A percentile compares a stretch with the other conserved stretches of the same genome.
These are phyloP conservation scores for Cytospora mali DNA, from an alignment of 2,329 filamentous ascomycete species.

Conservation along the genomic window DNA sequence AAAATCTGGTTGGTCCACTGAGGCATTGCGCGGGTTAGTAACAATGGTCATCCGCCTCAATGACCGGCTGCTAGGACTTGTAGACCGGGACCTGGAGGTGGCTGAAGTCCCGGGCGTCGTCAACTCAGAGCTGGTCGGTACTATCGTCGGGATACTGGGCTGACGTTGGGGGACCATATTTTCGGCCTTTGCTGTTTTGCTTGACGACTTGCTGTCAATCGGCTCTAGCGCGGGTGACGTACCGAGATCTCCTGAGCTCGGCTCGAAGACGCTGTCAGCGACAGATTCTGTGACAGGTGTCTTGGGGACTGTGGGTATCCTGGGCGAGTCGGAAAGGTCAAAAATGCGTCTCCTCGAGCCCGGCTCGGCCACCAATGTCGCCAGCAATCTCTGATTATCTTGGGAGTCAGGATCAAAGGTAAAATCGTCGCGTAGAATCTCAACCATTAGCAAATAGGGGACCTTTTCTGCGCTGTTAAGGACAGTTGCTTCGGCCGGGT, in stretches of 20 bases:
- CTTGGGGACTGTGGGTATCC: constrained; percentile 45
- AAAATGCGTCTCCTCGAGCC: constrained; percentile 64
- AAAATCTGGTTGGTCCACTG: constrained; percentile 74
- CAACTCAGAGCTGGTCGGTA: constrained; percentile 61
- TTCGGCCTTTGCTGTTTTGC: constrained; percentile 33
- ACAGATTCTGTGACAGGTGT: constrained; percentile 47
- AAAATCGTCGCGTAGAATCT: constrained; percentile 80
- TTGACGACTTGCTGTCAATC: constrained; percentile 42
- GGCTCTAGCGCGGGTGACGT: constrained; percentile 70
- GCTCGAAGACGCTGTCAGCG: constrained; percentile 80
- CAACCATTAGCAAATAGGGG: constrained; percentile 82
- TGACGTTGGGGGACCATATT: constrained; percentile 51
- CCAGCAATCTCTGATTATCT: constrained; percentile 70
- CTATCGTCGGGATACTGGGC: constrained; percentile 63
- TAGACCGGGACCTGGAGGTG: constrained; percentile 68
- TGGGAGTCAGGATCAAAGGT: constrained; percentile 75
- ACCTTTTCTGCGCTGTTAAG: constrained; percentile 87
- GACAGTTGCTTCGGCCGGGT: constrained; percentile 81
- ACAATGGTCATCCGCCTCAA: constrained; percentile 62
- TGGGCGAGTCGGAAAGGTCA: constrained; percentile 70
- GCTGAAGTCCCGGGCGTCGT: constrained; percentile 69
- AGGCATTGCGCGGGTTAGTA: constrained; percentile 52
- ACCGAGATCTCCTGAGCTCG: constrained; percentile 75
- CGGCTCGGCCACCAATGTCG: constrained; percentile 59
- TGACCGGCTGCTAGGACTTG: constrained; percentile 60